Evolutionary conservation across 2,329 filamentous ascomycete species (phyloP).

Genomic region (Neocucurbitaria cava): DNA sequence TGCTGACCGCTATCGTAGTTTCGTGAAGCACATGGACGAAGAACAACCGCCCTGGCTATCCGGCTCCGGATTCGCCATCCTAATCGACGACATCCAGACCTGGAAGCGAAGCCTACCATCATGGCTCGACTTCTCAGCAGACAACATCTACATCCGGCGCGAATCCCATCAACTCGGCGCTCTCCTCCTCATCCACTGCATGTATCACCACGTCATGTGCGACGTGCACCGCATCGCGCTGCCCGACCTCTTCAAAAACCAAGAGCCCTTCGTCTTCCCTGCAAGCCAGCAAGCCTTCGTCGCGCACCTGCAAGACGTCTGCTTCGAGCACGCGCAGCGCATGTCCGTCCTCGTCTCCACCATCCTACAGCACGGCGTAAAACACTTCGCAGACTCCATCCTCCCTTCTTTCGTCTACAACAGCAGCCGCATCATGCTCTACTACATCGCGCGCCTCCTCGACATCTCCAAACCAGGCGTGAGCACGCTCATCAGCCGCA

Average conservation of each 20-base stretch:
- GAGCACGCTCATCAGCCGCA: slow-evolving; percentile 31
- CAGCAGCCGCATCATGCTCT: slow-evolving; percentile 44
- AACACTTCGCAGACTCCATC: slow-evolving; percentile 44
- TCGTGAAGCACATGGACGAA: slow-evolving; percentile 42
- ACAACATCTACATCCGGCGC: slow-evolving; percentile 45
- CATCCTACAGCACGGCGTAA: slow-evolving; percentile 39
- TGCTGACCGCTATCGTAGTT: slow-evolving; percentile 11
- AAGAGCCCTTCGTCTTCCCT: slow-evolving; percentile 39
- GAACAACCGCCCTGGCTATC: slow-evolving; percentile 40
- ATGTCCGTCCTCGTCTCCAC: slow-evolving; percentile 38
- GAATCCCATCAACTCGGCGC: slow-evolving; percentile 42
- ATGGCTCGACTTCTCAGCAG: slow-evolving; percentile 41
- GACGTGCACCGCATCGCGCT: slow-evolving; percentile 42
- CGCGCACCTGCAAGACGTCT: slow-evolving; percentile 33
- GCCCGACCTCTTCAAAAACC: slow-evolving; percentile 40
- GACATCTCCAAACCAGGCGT: slow-evolving; percentile 36
- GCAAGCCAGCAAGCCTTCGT: slow-evolving; percentile 33
- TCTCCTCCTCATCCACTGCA: slow-evolving; percentile 43
- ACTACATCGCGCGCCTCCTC: slow-evolving; percentile 39
- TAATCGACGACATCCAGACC: slow-evolving; percentile 33
- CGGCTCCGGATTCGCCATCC: slow-evolving; percentile 33
- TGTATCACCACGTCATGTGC: slow-evolving; percentile 44
- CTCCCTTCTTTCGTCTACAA: slow-evolving; percentile 43
- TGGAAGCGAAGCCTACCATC: slow-evolving; percentile 40
- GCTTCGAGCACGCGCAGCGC: slow-evolving; percentile 42